Percentiles rank a stretch among this genome's conserved stretches.
Conservation (phyloP, 2,329 filamentous ascomycete genomes). For the Hymenoscyphus salicellus region DNA sequence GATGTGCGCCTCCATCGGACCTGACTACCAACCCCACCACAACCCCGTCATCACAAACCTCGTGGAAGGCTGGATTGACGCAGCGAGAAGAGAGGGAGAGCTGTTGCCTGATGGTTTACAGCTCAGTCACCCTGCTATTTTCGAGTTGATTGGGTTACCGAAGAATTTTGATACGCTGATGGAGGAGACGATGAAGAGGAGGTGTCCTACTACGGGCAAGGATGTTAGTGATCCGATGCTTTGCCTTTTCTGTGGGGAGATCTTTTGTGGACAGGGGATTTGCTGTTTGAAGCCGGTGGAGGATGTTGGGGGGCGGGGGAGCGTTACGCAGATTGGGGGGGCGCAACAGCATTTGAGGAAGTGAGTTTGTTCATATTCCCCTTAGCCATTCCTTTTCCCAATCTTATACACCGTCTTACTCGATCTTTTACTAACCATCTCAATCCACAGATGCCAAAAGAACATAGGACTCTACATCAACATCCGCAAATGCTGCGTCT, state of each 20-base stretch:
- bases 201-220: conserved; percentile 85
- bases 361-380: conserved; percentile 50
- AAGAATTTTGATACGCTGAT: conserved; percentile 90
- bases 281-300: conserved; percentile 71
- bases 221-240: conserved; percentile 87
- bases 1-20: conserved; percentile 52
- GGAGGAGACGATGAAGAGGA: conserved; percentile 80
- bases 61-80: conserved; percentile 65
- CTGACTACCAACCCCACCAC: conserved; percentile 9
- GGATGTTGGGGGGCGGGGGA: conserved; percentile 38
- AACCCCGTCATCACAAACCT: conserved; percentile 42
- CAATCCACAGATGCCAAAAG: conserved; percentile 70
- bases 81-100: neutral
- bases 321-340: conserved; percentile 61
- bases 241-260: conserved; percentile 93
- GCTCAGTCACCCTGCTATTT: conserved; percentile 81
- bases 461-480: conserved; percentile 94
- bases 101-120: neutral
- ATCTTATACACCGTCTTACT: conserved; percentile 13
- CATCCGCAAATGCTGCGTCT: conserved; percentile 89
- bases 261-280: conserved; percentile 90
- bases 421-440: conserved; percentile 28
- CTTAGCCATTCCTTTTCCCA: neutral
- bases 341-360: conserved; percentile 86
- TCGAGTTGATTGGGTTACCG: conserved; percentile 88